These are phyloP conservation scores for Lagerstroemia speciosa DNA, from an alignment of 345 rosid species.

Conservation along the genomic window DNA sequence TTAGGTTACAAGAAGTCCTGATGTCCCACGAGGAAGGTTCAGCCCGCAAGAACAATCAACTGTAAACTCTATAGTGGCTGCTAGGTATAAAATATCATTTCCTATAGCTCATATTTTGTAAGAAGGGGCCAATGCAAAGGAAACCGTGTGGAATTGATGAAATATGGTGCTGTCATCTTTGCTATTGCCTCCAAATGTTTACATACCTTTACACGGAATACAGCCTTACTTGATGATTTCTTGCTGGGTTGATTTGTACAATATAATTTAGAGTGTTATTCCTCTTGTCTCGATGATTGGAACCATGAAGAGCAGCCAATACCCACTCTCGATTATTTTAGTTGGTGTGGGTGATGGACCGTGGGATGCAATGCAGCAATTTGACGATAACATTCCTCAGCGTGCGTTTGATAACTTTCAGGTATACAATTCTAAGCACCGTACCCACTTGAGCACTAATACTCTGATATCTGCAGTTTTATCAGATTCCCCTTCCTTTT, in stretches of 20 bases:
- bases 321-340: constrained; percentile 78
- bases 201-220: not conserved
- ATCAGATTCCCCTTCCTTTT: not conserved
- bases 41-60: constrained; percentile 89
- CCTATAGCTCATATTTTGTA: not conserved
- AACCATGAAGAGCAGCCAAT: constrained; percentile 35
- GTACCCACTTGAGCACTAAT: too few relatives aligned
- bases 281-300: constrained; percentile 5
- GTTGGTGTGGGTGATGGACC: constrained; percentile 99
- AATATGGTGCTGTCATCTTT: not conserved
- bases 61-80: constrained; percentile 65
- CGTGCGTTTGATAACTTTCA: constrained; percentile 91
- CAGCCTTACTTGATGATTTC: not conserved
- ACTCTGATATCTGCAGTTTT: not conserved
- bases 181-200: not conserved
- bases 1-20: constrained; percentile 68
- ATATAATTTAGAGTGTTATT: not conserved
- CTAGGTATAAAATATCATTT: constrained; percentile 52
- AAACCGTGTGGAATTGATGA: not conserved
- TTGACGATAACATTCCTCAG: constrained; percentile 85
- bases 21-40: constrained; percentile 44
- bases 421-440: constrained; percentile 26
- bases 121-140: not conserved
- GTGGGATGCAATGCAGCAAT: constrained; percentile 84
- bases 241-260: not conserved